These are phyloP conservation scores for Hygrocybe coccinea DNA, from an alignment of 768 basidiomycete genomes.

Conservation along the genomic window DNA sequence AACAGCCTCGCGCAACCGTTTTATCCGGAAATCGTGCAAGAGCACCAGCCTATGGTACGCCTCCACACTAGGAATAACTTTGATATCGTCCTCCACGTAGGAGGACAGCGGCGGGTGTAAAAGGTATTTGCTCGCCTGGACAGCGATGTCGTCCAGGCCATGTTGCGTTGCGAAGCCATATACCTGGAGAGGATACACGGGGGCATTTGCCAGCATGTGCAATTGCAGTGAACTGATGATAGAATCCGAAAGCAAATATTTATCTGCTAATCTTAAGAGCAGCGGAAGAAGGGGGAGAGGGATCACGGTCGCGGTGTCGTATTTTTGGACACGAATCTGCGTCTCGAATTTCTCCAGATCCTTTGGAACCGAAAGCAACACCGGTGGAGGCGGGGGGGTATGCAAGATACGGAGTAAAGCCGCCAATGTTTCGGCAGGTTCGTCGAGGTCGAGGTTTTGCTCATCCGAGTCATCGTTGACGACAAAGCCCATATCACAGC, in stretches of 20 bases:
- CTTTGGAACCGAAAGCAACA: constrained; percentile 22
- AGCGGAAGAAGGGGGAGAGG: constrained; percentile 60
- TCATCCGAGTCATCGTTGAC: constrained; percentile 20
- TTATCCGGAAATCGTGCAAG: constrained; percentile 54
- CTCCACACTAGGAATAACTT: constrained; percentile 48
- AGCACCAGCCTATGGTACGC: constrained; percentile 62
- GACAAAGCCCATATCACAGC: constrained; percentile 37
- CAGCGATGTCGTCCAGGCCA: constrained; percentile 45
- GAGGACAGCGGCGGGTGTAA: constrained; percentile 45
- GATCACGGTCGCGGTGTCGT: constrained; percentile 46
- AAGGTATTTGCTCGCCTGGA: constrained; percentile 55
- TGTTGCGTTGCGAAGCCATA: constrained; percentile 52
- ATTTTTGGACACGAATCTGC: constrained; percentile 26
- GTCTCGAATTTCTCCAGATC: constrained; percentile 27
- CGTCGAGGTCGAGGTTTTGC: constrained; percentile 49
- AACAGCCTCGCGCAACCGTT: constrained; percentile 47
- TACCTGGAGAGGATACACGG: constrained; percentile 49
- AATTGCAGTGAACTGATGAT: constrained; percentile 40
- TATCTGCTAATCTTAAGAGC: constrained; percentile 58
- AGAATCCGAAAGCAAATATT: constrained; percentile 52
- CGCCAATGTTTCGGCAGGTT: constrained; percentile 44
- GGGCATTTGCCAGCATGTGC: constrained; percentile 54
- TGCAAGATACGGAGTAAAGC: constrained; percentile 56
- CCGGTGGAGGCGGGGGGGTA: constrained; percentile 46
- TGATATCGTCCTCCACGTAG: constrained; percentile 49